Percentiles rank a stretch among this genome's conserved stretches.
These are phyloP conservation scores for Pythium utonaiense DNA, from an alignment of 352 stramenopile genomes.

Conservation along the genomic window DNA sequence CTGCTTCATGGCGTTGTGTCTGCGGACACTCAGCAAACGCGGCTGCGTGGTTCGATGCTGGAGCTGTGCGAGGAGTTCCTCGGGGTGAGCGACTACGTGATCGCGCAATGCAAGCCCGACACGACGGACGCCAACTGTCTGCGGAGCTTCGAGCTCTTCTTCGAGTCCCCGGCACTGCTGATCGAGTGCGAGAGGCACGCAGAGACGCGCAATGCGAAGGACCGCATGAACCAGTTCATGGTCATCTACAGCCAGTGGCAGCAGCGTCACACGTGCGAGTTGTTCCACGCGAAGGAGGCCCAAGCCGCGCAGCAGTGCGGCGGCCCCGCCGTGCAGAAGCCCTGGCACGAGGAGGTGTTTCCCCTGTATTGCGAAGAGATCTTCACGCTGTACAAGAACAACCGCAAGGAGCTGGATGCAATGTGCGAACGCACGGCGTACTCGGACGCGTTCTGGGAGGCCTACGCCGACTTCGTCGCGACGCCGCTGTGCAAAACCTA, in stretches of 20 bases:
- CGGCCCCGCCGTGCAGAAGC: slow-evolving; percentile 31
- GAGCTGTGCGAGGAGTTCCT: slow-evolving; percentile 40
- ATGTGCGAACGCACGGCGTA: slow-evolving; percentile 37
- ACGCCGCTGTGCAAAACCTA: slow-evolving; percentile 54
- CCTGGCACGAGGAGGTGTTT: slow-evolving; percentile 44
- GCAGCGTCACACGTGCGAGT: slow-evolving; percentile 34
- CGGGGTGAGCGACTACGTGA: slow-evolving; percentile 40
- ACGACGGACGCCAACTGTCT: slow-evolving; percentile 28
- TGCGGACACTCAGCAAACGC: neutral
- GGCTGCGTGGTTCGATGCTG: slow-evolving; percentile 1
- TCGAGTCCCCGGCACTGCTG: slow-evolving; percentile 35
- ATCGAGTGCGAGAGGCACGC: slow-evolving; percentile 30
- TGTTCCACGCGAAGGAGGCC: slow-evolving; percentile 50
- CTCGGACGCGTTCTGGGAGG: slow-evolving; percentile 59
- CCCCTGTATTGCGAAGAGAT: slow-evolving; percentile 57
- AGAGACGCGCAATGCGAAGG: slow-evolving; percentile 14
- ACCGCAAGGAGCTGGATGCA: slow-evolving; percentile 41
- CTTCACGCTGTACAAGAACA: slow-evolving; percentile 46
- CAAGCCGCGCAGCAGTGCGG: slow-evolving; percentile 45
- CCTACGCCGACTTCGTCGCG: slow-evolving; percentile 51
- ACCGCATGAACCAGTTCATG: slow-evolving; percentile 28
- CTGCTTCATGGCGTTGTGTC: neutral
- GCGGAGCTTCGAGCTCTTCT: slow-evolving; percentile 53
- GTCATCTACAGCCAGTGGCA: slow-evolving; percentile 47
- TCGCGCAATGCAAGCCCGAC: slow-evolving; percentile 29